phyloP scores from a whole-genome alignment of 768 basidiomycete species.

The Pleurotus salmoneostramineus region DNA sequence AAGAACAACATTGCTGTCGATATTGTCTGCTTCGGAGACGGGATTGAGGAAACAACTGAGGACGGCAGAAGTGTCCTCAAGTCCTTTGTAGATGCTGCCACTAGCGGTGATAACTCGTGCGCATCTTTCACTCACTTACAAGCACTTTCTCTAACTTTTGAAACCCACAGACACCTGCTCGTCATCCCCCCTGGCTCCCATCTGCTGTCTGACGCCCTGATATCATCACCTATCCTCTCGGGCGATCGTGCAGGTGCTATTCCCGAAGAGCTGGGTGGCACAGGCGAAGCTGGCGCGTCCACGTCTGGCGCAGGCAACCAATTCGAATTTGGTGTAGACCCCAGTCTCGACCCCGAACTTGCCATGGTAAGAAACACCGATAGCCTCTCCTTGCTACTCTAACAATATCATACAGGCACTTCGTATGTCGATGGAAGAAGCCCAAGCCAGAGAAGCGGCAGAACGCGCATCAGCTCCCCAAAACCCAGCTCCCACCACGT shows the following conservation, averaged over 20 bases:
- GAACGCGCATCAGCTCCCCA: conserved; percentile 34
- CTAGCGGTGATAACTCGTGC: conserved; percentile 83
- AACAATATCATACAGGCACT: conserved; percentile 58
- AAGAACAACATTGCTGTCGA: conserved; percentile 99
- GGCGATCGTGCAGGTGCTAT: conserved; percentile 70
- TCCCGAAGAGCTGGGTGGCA: conserved; percentile 55
- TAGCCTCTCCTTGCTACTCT: neutral
- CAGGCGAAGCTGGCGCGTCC: conserved; percentile 43
- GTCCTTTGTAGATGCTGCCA: conserved; percentile 80
- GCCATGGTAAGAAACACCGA: conserved; percentile 69
- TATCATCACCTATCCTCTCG: conserved; percentile 78
- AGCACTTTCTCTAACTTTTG: neutral
- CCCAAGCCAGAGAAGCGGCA: conserved; percentile 69
- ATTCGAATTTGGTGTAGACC: conserved; percentile 85
- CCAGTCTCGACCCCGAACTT: conserved; percentile 92
- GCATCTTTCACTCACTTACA: conserved; percentile 22
- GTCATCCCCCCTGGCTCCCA: conserved; percentile 72
- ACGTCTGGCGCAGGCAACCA: conserved; percentile 29
- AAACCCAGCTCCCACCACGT: conserved; percentile 17
- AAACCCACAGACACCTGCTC: conserved; percentile 66
- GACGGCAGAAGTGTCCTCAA: conserved; percentile 65
- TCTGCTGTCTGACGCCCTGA: conserved; percentile 79
- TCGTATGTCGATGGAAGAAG: conserved; percentile 96
- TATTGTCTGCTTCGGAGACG: conserved; percentile 87
- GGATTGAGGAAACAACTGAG: conserved; percentile 63